A percentile compares a stretch with the other conserved stretches of the same genome.
Conservation (phyloP, 129 eudicot species). For the Escallonia herrerae region DNA sequence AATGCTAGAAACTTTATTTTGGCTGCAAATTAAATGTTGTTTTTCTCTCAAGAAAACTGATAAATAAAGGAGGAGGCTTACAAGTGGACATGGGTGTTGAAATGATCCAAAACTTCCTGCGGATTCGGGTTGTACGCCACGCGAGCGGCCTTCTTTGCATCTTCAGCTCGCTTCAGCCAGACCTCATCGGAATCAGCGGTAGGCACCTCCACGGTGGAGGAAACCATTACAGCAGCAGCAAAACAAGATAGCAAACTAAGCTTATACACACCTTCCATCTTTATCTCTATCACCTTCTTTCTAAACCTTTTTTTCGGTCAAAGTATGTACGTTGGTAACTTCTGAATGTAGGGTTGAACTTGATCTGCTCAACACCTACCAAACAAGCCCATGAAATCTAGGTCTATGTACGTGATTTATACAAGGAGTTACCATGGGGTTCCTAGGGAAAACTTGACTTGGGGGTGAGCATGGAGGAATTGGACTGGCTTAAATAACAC, state of each 20-base stretch:
- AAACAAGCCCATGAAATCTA: not conserved
- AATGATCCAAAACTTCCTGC: slow-evolving; percentile 15
- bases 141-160: slow-evolving; percentile 28
- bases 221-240: slow-evolving; percentile 10
- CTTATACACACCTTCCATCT: slow-evolving; percentile 14
- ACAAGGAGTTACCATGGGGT: not conserved
- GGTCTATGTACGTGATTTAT: not conserved
- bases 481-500: slow-evolving; percentile 5
- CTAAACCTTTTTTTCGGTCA: not conserved
- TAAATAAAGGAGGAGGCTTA: slow-evolving; percentile 6
- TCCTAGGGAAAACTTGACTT: not conserved
- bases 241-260: slow-evolving; percentile 14
- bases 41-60: not conserved
- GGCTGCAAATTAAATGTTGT: too few species aligned
- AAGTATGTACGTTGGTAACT: not conserved
- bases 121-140: slow-evolving; percentile 40
- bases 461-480: not conserved
- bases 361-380: slow-evolving; percentile 12
- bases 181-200: slow-evolving; percentile 9
- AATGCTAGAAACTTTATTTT: too few species aligned
- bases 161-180: slow-evolving; percentile 31
- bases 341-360: slow-evolving; percentile 7
- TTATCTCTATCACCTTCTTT: slow-evolving; percentile 2
- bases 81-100: slow-evolving; percentile 37
- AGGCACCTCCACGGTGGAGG: slow-evolving; percentile 12